Evolutionary conservation across 768 basidiomycete species (phyloP).

Genomic region (Agaricus subrufescens): DNA sequence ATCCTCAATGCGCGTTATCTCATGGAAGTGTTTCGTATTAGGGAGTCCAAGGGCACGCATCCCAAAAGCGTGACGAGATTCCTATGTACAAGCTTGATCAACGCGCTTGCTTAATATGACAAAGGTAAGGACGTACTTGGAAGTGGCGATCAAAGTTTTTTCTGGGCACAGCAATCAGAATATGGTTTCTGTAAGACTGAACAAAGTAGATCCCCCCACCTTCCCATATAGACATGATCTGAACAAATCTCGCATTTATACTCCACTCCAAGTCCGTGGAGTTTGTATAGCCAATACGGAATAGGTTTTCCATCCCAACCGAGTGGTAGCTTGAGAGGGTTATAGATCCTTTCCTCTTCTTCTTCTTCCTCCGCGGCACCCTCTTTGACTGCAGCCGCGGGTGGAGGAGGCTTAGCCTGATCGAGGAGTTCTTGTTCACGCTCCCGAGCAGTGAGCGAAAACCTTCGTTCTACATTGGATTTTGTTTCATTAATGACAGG

Average conservation of each 20-base stretch:
- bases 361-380: slow-evolving; percentile 72
- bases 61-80: slow-evolving; percentile 95
- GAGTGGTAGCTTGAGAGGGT: slow-evolving; percentile 92
- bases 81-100: slow-evolving; percentile 37
- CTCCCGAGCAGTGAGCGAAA: slow-evolving; percentile 96
- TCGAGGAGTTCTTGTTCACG: slow-evolving; percentile 92
- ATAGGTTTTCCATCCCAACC: slow-evolving; percentile 99
- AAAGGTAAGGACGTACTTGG: slow-evolving; percentile 46
- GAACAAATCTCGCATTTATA: slow-evolving; percentile 98
- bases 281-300: slow-evolving; percentile 97
- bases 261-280: slow-evolving; percentile 97
- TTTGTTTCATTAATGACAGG: slow-evolving; percentile 82
- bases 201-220: slow-evolving; percentile 41
- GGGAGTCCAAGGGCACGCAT: slow-evolving; percentile 97
- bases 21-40: slow-evolving; percentile 98
- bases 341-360: slow-evolving; percentile 95
- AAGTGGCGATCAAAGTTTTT: slow-evolving; percentile 98
- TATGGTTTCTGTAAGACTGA: not conserved
- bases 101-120: slow-evolving; percentile 10
- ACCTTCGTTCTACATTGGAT: slow-evolving; percentile 92
- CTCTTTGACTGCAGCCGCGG: slow-evolving; percentile 40
- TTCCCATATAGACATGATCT: slow-evolving; percentile 94
- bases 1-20: slow-evolving; percentile 96
- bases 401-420: slow-evolving; percentile 46
- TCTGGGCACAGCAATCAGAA: slow-evolving; percentile 30